Conservation (phyloP, 2,329 filamentous ascomycete genomes). For the Teratosphaeriaceae sp. region DNA sequence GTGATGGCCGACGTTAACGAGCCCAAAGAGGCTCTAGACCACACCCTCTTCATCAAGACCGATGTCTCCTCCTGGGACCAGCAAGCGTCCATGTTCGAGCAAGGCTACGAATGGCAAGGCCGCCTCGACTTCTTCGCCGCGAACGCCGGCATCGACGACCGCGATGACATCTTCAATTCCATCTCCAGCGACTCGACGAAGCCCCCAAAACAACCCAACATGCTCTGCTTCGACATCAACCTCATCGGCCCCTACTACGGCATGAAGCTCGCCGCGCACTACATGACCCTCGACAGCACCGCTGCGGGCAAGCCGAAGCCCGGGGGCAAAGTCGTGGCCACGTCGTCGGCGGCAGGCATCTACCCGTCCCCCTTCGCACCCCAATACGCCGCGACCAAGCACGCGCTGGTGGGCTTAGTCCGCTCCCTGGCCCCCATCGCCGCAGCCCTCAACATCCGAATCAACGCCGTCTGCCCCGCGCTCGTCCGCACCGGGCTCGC, state of each 20-base stretch:
- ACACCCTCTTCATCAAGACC: constrained; percentile 30
- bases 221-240: constrained; percentile 30
- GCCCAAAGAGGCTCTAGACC: constrained; percentile 22
- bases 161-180: constrained; percentile 29
- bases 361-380: constrained; percentile 30
- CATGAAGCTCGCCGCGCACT: constrained; percentile 33
- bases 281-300: constrained; percentile 24
- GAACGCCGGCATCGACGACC: constrained; percentile 31
- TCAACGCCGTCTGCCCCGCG: constrained; percentile 37
- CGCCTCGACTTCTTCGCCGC: constrained; percentile 28
- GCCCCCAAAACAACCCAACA: constrained; percentile 27
- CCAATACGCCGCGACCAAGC: constrained; percentile 38
- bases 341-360: constrained; percentile 28
- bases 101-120: constrained; percentile 17
- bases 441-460: constrained; percentile 29
- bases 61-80: constrained; percentile 25
- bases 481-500: constrained; percentile 35
- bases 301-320: constrained; percentile 12
- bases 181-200: constrained; percentile 13
- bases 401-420: constrained; percentile 35
- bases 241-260: constrained; percentile 30
- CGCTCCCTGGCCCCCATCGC: constrained; percentile 30
- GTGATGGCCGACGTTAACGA: constrained; percentile 41
- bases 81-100: constrained; percentile 19
- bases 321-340: constrained; percentile 30